phyloP scores from a whole-genome alignment of 2,329 filamentous ascomycete species.

The Sporothrix sp. region DNA sequence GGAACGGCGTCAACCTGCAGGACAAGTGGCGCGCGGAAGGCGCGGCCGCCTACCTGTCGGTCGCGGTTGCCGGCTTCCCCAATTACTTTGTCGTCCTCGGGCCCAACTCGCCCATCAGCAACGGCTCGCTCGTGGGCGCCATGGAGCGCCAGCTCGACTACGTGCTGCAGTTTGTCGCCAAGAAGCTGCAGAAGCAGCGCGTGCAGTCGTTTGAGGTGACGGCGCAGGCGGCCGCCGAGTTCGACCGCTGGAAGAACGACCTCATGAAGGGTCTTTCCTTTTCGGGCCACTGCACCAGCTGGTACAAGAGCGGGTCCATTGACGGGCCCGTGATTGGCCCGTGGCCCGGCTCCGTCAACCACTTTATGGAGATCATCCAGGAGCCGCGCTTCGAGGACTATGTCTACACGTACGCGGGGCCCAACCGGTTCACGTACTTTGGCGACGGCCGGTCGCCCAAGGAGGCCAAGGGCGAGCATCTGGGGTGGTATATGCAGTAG shows the following conservation, averaged over 20 bases:
- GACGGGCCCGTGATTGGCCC: slow-evolving; percentile 18
- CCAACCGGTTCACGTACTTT: slow-evolving; percentile 8
- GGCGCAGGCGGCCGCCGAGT: slow-evolving; percentile 17
- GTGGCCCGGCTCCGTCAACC: slow-evolving; percentile 10
- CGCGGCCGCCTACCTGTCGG: slow-evolving; percentile 8
- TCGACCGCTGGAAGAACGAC: slow-evolving; percentile 22
- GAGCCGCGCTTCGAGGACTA: slow-evolving; percentile 12
- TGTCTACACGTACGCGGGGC: not conserved
- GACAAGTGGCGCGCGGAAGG: slow-evolving; percentile 17
- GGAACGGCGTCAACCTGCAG: slow-evolving; percentile 6
- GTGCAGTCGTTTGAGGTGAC: slow-evolving; percentile 11
- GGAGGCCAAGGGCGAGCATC: slow-evolving; percentile 7
- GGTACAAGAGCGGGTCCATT: slow-evolving; percentile 21
- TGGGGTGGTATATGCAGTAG: slow-evolving; percentile 7
- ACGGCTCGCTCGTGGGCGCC: slow-evolving; percentile 9
- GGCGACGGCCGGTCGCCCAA: slow-evolving; percentile 6
- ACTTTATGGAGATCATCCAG: slow-evolving; percentile 11
- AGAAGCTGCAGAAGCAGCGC: slow-evolving; percentile 8
- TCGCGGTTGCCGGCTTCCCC: slow-evolving; percentile 11
- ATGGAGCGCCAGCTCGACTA: slow-evolving; percentile 15
- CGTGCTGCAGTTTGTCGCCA: not conserved
- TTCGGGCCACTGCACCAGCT: slow-evolving; percentile 20
- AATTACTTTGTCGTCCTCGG: slow-evolving; percentile 14
- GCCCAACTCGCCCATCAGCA: slow-evolving; percentile 12
- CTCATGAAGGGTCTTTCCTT: slow-evolving; percentile 25